Percentiles rank a stretch among this genome's conserved stretches.
Conservation (phyloP, 164 flowering plant genomes). For the Euptelea pleiosperma region DNA sequence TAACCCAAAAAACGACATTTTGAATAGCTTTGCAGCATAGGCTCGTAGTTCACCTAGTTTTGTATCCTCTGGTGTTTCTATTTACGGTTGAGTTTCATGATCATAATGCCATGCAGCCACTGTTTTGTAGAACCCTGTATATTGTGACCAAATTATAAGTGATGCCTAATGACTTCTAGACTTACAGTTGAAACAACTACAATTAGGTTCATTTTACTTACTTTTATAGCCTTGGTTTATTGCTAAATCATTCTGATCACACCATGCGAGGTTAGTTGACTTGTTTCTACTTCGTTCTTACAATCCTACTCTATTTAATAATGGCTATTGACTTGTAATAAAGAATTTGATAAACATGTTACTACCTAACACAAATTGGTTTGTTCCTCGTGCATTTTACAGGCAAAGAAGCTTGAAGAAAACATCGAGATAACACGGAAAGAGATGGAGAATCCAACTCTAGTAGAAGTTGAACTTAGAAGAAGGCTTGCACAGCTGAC, state of each 20-base stretch:
- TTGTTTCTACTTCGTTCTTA: not conserved
- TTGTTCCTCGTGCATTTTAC: conserved; percentile 11
- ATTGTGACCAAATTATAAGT: no score
- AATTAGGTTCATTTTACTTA: no score
- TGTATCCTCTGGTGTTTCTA: no score
- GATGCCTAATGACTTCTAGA: no score
- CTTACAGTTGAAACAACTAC: no score
- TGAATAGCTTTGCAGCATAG: no score
- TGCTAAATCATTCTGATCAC: not conserved
- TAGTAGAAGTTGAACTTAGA: conserved; percentile 86
- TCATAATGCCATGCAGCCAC: no score
- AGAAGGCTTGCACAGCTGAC: conserved; percentile 83
- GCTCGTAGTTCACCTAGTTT: no score
- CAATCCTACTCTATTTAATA: not conserved
- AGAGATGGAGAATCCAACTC: conserved; percentile 77
- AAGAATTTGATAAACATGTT: conserved; percentile 3
- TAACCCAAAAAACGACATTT: no score
- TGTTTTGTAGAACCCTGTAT: no score
- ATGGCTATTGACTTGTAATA: not conserved
- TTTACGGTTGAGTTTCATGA: no score
- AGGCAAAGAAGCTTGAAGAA: conserved; percentile 71
- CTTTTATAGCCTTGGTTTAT: not conserved
- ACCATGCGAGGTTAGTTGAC: not conserved
- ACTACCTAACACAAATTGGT: conserved; percentile 2
- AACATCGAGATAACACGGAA: conserved; percentile 56